phyloP scores from a whole-genome alignment of 176 grass and related monocot species.

The Oryza coarctata region DNA sequence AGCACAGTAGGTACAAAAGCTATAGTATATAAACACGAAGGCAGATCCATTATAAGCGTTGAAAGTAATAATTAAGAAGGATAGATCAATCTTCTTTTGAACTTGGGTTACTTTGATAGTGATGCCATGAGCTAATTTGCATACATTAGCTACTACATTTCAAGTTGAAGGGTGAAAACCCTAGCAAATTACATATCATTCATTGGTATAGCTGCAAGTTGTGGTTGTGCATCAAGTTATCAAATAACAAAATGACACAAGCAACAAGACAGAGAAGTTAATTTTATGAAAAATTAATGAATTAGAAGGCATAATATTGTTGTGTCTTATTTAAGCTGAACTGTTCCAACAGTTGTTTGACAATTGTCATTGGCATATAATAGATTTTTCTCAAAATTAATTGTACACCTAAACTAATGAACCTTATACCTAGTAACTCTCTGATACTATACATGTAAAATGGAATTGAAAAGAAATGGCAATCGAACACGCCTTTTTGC shows the following conservation, averaged over 20 bases:
- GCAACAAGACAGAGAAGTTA: not conserved
- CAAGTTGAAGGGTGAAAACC: not conserved
- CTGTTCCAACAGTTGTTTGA: not conserved
- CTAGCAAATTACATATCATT: not conserved
- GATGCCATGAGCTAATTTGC: not conserved
- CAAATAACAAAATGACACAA: not conserved
- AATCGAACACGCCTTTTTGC: no score
- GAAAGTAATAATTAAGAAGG: not conserved
- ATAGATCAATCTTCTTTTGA: no score
- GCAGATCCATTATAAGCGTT: not conserved
- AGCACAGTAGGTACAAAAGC: not conserved
- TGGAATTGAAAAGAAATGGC: no score
- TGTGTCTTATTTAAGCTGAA: not conserved
- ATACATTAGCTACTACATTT: not conserved
- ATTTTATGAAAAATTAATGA: not conserved
- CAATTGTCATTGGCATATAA: not conserved
- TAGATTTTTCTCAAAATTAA: no score
- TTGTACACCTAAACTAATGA: not conserved
- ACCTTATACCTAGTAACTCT: not conserved
- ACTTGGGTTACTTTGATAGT: not conserved
- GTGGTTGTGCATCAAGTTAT: no score
- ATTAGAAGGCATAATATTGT: not conserved
- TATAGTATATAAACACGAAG: not conserved
- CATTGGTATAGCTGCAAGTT: not conserved
- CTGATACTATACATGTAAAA: not conserved